Conservation (phyloP, 2,329 filamentous ascomycete genomes). For the Ploettnerulaceae sp. region DNA sequence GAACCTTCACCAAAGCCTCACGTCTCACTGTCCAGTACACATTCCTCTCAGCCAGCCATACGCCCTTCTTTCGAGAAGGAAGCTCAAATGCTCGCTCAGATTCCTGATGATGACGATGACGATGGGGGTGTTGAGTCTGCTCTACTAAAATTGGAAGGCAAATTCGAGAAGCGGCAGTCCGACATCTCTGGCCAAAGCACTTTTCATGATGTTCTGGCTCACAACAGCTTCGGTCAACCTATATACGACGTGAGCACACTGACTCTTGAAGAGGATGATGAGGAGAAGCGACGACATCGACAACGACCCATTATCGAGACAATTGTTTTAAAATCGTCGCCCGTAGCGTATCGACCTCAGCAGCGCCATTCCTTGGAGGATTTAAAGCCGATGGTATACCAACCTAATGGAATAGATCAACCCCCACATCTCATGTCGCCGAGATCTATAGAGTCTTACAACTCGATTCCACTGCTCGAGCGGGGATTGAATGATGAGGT, state of each 20-base stretch:
- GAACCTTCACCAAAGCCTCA: slow-evolving; percentile 44
- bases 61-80: slow-evolving; percentile 81
- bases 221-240: slow-evolving; percentile 29
- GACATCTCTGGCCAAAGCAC: slow-evolving; percentile 21
- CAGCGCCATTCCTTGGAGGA: slow-evolving; percentile 18
- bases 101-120: slow-evolving; percentile 74
- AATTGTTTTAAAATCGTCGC: slow-evolving; percentile 34
- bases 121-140: slow-evolving; percentile 93
- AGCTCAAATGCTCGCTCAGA: slow-evolving; percentile 78
- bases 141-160: slow-evolving; percentile 85
- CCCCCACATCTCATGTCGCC: slow-evolving; percentile 45
- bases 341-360: slow-evolving; percentile 24
- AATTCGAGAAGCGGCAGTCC: slow-evolving; percentile 54
- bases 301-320: slow-evolving; percentile 43
- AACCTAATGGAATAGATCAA: slow-evolving; percentile 23
- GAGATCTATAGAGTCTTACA: slow-evolving; percentile 68
- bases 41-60: slow-evolving; percentile 58
- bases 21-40: slow-evolving; percentile 55
- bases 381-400: slow-evolving; percentile 29
- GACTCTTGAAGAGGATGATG: slow-evolving; percentile 22
- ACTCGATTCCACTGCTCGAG: slow-evolving; percentile 71
- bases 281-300: slow-evolving; percentile 44
- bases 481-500: slow-evolving; percentile 54
- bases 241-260: slow-evolving; percentile 25
- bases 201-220: slow-evolving; percentile 10